Evolutionary conservation across 139 green algal genomes (phyloP).

Genomic region (Chlorella sorokiniana): DNA sequence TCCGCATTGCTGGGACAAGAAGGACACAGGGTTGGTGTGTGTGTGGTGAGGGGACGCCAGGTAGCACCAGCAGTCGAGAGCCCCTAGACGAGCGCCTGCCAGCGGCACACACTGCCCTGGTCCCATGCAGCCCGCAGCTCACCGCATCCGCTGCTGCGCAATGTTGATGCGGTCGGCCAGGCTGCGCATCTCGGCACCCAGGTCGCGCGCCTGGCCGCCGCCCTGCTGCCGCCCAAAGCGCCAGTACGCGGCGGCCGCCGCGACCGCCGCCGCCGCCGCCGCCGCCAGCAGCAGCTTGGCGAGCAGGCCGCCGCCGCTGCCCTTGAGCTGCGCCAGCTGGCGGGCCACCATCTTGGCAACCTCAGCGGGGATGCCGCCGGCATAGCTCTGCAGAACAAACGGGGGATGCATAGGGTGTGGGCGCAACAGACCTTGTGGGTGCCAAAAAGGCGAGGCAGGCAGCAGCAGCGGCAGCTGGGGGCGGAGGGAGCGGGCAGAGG

Average conservation of each 20-base stretch:
- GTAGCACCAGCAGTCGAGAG: too few species aligned
- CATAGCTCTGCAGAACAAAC: background rate
- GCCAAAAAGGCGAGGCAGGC: too few species aligned
- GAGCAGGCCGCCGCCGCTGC: conserved; percentile 17
- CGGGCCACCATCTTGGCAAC: conserved; percentile 9
- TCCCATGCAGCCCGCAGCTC: background rate
- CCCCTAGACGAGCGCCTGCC: too few species aligned
- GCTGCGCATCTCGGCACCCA: background rate
- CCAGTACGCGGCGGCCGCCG: background rate
- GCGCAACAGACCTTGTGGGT: too few species aligned
- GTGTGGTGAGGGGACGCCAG: background rate
- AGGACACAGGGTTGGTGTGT: background rate
- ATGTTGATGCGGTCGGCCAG: background rate
- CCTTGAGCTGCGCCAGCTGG: background rate
- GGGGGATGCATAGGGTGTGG: background rate
- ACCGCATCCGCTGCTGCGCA: conserved; percentile 6
- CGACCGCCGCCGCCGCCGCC: background rate
- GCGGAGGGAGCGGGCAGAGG: background rate
- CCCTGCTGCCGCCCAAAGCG: background rate
- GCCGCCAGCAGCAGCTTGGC: conserved; percentile 26
- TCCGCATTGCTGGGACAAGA: background rate
- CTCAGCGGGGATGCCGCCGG: background rate
- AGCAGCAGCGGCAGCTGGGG: background rate
- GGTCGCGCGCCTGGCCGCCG: background rate
- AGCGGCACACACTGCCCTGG: background rate